Conservation (phyloP, 257 asterid species). For the Scutellaria baicalensis region DNA sequence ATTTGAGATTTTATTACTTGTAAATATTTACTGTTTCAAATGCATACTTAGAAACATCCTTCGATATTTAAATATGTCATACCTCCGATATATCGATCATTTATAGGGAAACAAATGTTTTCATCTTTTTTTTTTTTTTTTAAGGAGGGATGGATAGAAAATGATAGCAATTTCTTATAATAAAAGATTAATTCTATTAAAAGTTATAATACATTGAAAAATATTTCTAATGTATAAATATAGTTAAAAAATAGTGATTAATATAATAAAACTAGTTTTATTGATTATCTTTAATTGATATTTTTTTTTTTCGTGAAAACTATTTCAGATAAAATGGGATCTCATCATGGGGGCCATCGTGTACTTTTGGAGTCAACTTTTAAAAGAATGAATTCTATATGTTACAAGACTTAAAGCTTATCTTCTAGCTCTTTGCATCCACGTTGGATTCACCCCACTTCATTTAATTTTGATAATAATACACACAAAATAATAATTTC, state of each 20-base stretch:
- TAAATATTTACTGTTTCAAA: no score
- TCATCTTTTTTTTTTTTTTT: no score
- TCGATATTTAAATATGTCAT: no score
- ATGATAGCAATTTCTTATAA: no score
- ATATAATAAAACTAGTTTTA: background rate
- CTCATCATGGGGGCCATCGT: background rate
- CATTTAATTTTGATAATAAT: background rate
- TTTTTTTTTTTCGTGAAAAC: background rate
- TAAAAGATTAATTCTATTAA: no score
- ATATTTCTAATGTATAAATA: background rate
- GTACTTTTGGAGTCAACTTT: background rate
- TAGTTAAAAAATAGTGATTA: background rate
- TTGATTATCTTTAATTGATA: background rate
- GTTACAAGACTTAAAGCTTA: constrained; percentile 7
- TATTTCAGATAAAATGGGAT: background rate
- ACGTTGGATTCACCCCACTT: constrained; percentile 15
- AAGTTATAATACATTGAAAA: background rate
- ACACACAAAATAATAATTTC: background rate
- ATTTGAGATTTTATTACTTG: no score
- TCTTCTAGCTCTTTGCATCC: constrained; percentile 4
- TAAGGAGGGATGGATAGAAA: no score
- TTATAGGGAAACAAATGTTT: no score
- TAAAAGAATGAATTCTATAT: constrained; percentile 6
- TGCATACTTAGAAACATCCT: no score
- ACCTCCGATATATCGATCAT: no score